These are phyloP conservation scores for Cardamine resedifolia DNA, from an alignment of 345 rosid genomes.

Conservation along the genomic window DNA sequence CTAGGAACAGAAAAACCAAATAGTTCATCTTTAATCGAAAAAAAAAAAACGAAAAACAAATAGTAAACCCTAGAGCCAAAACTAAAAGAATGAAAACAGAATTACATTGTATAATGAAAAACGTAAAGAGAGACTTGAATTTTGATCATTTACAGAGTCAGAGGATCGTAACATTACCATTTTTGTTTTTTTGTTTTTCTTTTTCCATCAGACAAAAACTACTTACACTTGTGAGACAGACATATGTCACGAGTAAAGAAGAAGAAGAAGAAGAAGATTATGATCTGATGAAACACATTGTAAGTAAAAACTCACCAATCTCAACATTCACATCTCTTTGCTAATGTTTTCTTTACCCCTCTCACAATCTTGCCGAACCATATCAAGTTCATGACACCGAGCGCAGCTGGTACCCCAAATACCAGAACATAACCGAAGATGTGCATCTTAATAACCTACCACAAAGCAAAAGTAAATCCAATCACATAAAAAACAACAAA, in stretches of 20 bases:
- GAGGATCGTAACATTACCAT: conserved; percentile 35
- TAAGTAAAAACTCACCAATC: conserved; percentile 33
- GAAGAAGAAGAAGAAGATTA: background rate
- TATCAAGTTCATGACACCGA: conserved; percentile 74
- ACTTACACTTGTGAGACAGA: conserved; percentile 40
- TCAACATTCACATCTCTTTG: conserved; percentile 58
- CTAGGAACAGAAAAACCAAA: no score
- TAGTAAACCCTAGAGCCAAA: conserved; percentile 8
- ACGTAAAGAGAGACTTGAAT: conserved; percentile 24
- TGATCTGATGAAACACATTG: conserved; percentile 10
- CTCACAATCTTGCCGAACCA: conserved; percentile 80
- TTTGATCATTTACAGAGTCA: conserved; percentile 38
- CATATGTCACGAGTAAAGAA: conserved; percentile 23
- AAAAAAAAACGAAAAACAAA: no score
- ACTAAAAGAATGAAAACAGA: conserved; percentile 23
- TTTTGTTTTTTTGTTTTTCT: background rate
- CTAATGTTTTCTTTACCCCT: conserved; percentile 81
- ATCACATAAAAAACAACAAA: background rate
- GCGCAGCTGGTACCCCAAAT: conserved; percentile 60
- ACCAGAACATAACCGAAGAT: conserved; percentile 55
- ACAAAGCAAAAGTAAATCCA: background rate
- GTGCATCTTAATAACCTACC: conserved; percentile 72
- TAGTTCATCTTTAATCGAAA: no score
- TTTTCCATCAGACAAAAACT: conserved; percentile 42
- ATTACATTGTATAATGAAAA: conserved; percentile 24